These are phyloP conservation scores for Exophiala sp. DNA, from an alignment of 2,329 filamentous ascomycete genomes.

Conservation along the genomic window DNA sequence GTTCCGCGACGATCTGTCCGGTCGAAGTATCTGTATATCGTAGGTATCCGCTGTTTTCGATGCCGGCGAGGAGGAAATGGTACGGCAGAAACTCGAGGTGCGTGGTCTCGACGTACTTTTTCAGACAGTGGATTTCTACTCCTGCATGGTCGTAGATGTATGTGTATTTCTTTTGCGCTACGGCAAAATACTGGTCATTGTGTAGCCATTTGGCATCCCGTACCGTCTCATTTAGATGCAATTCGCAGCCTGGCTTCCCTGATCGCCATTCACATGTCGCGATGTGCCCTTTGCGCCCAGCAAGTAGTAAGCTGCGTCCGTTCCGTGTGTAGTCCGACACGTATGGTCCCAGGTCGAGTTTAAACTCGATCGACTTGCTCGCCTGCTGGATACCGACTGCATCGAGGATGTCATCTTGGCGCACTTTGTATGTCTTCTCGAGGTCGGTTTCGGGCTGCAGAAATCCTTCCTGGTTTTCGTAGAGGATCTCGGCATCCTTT, in stretches of 20 bases:
- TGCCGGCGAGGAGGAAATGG: slow-evolving; percentile 76
- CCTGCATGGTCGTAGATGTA: slow-evolving; percentile 94
- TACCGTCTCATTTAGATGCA: slow-evolving; percentile 87
- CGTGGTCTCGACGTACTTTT: slow-evolving; percentile 84
- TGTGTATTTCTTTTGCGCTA: slow-evolving; percentile 92
- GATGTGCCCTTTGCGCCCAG: slow-evolving; percentile 87
- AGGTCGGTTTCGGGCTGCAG: slow-evolving; percentile 84
- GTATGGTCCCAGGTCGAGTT: slow-evolving; percentile 81
- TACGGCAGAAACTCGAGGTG: slow-evolving; percentile 96
- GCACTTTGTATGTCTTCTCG: slow-evolving; percentile 87
- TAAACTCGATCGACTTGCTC: slow-evolving; percentile 89
- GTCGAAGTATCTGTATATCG: slow-evolving; percentile 96
- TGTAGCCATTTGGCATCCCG: slow-evolving; percentile 88
- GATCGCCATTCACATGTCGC: slow-evolving; percentile 96
- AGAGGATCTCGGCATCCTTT: slow-evolving; percentile 91
- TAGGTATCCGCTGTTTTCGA: slow-evolving; percentile 76
- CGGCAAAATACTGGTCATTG: slow-evolving; percentile 89
- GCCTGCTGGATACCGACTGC: slow-evolving; percentile 78
- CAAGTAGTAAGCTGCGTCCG: slow-evolving; percentile 78
- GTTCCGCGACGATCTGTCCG: slow-evolving; percentile 80
- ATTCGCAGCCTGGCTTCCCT: slow-evolving; percentile 84
- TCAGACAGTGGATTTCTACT: slow-evolving; percentile 86
- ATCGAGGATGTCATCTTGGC: slow-evolving; percentile 77
- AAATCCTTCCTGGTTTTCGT: slow-evolving; percentile 82
- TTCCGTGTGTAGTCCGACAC: slow-evolving; percentile 85